Evolutionary conservation across 352 stramenopile species (phyloP).

Genomic region (Thraustochytrium striatum): DNA sequence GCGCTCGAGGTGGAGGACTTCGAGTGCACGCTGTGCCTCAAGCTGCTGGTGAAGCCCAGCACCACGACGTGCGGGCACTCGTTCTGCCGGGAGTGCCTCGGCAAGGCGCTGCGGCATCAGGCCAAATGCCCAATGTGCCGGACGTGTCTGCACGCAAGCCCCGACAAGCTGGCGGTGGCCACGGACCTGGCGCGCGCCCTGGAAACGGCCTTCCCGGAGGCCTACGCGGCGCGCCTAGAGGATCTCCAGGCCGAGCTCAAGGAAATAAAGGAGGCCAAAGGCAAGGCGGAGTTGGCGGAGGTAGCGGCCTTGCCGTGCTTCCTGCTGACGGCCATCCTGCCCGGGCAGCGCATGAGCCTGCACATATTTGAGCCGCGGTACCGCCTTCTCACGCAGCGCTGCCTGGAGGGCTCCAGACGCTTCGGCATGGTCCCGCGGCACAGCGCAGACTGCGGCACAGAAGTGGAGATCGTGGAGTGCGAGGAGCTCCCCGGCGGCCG

Average conservation of each 20-base stretch:
- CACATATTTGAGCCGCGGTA: conserved; percentile 60
- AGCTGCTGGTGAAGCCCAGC: conserved; percentile 8
- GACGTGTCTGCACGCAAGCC: not conserved
- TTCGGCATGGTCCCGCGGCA: conserved; percentile 57
- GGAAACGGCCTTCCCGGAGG: not conserved
- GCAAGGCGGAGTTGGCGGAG: too few relatives aligned
- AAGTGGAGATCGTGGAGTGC: conserved; percentile 54
- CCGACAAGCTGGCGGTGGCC: not conserved
- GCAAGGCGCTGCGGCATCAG: not conserved
- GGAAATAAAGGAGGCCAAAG: too few relatives aligned
- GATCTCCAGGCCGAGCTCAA: not conserved
- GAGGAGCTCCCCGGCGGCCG: conserved; percentile 46
- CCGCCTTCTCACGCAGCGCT: conserved; percentile 57
- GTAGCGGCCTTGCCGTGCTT: not conserved
- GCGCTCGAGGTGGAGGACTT: not conserved
- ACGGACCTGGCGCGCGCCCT: not conserved
- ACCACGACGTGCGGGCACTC: conserved; percentile 30
- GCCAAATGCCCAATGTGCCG: conserved; percentile 6
- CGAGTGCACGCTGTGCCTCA: conserved; percentile 11
- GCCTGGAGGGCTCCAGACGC: conserved; percentile 51
- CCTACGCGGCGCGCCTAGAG: not conserved
- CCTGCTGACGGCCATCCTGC: conserved; percentile 52
- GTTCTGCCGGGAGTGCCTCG: not conserved
- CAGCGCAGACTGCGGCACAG: conserved; percentile 47
- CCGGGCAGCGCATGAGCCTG: conserved; percentile 53